phyloP scores from a whole-genome alignment of 2,329 filamentous ascomycete genomes.

The Penicillium sp. region DNA sequence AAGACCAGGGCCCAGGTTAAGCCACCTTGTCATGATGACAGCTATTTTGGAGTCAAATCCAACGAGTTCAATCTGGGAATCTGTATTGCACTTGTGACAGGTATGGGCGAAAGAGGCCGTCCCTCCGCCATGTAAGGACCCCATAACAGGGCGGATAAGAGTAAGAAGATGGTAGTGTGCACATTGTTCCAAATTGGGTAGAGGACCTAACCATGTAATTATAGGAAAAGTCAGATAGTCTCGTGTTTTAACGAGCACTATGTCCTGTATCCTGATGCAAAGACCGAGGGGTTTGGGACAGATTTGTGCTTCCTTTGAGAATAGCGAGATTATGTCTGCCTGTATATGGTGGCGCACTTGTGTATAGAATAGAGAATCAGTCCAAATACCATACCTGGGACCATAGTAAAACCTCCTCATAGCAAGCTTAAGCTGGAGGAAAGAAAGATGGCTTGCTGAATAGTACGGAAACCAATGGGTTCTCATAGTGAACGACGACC shows the following conservation, averaged over 20 bases:
- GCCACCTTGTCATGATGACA: conserved; percentile 9
- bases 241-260: neutral
- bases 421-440: conserved; percentile 11
- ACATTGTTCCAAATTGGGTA: neutral
- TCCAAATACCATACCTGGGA: conserved; percentile 1
- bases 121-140: neutral
- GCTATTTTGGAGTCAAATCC: neutral
- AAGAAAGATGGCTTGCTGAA: neutral
- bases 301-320: conserved; percentile 9
- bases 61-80: neutral
- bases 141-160: neutral
- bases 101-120: neutral
- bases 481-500: neutral
- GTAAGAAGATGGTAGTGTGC: neutral
- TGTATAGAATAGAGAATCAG: conserved; percentile 9
- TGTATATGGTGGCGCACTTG: conserved; percentile 33
- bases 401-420: conserved; percentile 8
- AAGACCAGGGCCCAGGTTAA: conserved; percentile 8
- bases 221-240: neutral
- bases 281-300: conserved; percentile 7
- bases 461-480: neutral
- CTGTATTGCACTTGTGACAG: conserved; percentile 6
- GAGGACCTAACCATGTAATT: neutral
- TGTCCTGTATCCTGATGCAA: conserved; percentile 11
- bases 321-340: neutral